Evolutionary conservation across 768 basidiomycete species (phyloP).

Genomic region (Xanthoconium purpureum): DNA sequence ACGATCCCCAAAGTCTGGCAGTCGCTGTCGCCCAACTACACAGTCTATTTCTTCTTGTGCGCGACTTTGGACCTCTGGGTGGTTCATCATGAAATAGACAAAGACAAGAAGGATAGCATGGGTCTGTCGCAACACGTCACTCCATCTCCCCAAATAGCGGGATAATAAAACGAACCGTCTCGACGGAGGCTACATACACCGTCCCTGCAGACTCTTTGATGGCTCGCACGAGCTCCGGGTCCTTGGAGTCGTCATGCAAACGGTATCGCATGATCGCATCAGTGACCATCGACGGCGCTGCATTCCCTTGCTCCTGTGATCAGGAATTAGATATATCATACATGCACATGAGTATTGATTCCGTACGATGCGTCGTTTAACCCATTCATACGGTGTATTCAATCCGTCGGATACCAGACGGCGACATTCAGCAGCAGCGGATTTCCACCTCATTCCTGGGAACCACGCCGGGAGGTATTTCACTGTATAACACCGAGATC

Average conservation of each 20-base stretch:
- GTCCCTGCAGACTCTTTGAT: background rate
- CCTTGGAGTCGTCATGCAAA: constrained; percentile 2
- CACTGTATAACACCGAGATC: constrained; percentile 10
- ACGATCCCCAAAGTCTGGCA: too few species aligned
- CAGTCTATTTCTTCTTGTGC: constrained; percentile 26
- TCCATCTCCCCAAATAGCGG: too few species aligned
- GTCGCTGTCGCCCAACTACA: constrained; percentile 26
- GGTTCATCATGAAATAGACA: constrained; percentile 30
- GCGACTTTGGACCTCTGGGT: constrained; percentile 26
- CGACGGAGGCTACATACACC: background rate
- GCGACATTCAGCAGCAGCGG: constrained; percentile 10
- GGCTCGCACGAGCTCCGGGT: background rate
- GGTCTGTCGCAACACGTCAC: background rate
- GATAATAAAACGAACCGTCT: background rate
- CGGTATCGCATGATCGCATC: constrained; percentile 10
- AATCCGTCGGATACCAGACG: constrained; percentile 1
- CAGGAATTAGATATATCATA: background rate
- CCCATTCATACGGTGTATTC: constrained; percentile 15
- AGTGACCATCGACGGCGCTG: constrained; percentile 11
- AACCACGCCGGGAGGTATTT: constrained; percentile 23
- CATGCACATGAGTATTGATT: background rate
- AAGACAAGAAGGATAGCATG: constrained; percentile 15
- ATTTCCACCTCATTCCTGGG: constrained; percentile 25
- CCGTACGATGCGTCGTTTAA: background rate
- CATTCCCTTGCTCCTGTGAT: constrained; percentile 6